phyloP scores from a whole-genome alignment of 192 early-diverging fungal genomes.

The Umbelopsis ramanniana region DNA sequence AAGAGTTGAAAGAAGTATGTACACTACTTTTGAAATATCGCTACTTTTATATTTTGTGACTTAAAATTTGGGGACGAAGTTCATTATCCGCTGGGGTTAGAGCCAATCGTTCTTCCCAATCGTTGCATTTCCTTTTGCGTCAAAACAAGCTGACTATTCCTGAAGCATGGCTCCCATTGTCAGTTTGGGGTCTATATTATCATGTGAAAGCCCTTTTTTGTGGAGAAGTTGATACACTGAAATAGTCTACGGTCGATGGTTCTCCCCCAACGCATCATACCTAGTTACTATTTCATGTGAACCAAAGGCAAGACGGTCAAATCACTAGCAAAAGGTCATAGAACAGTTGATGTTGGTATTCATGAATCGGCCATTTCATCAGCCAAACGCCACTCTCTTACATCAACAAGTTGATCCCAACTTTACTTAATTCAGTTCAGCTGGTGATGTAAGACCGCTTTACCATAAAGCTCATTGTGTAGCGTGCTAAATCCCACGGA shows the following conservation, averaged over 20 bases:
- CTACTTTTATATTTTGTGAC: not conserved
- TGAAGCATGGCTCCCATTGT: not conserved
- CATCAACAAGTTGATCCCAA: too few species aligned
- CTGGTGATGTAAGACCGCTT: too few species aligned
- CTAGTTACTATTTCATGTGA: not conserved
- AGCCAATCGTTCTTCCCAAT: not conserved
- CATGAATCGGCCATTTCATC: not conserved
- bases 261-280: conserved; percentile 18
- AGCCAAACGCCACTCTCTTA: too few species aligned
- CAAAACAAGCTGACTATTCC: conserved; percentile 16
- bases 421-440: too few species aligned
- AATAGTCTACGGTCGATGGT: not conserved
- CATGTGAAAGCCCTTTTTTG: conserved; percentile 12
- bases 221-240: not conserved
- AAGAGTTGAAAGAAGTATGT: not conserved
- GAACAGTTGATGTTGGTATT: too few species aligned
- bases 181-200: not conserved
- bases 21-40: not conserved
- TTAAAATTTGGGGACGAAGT: not conserved
- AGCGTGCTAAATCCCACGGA: too few species aligned
- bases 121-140: conserved; percentile 16
- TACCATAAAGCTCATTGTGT: too few species aligned
- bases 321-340: not conserved
- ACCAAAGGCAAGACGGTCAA: not conserved
- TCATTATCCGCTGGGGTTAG: not conserved